Evolutionary conservation across 257 asterid species (phyloP).

Genomic region (Gynochthodes officinalis): DNA sequence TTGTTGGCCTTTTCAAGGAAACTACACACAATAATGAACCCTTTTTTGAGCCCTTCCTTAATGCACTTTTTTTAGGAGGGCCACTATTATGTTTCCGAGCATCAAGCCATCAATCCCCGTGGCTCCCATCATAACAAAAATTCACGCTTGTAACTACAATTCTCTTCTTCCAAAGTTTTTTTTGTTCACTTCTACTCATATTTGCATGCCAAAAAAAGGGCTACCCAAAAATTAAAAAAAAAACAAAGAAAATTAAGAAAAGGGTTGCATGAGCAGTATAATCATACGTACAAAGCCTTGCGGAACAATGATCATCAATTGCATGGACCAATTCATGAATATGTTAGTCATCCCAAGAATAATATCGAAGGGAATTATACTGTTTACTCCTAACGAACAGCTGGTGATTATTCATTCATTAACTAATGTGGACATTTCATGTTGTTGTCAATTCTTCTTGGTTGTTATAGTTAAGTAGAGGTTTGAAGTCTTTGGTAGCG

Average conservation of each 20-base stretch:
- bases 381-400: slow-evolving; percentile 2
- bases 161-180: slow-evolving; percentile 29
- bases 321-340: slow-evolving; percentile 32
- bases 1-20: slow-evolving; percentile 8
- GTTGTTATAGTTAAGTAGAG: not conserved
- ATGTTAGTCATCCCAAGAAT: not conserved
- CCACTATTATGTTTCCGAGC: slow-evolving; percentile 31
- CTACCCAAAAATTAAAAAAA: too few species aligned
- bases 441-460: not conserved
- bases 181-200: too few species aligned
- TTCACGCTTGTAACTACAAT: slow-evolving; percentile 50
- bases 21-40: not conserved
- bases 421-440: slow-evolving; percentile 1
- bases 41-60: slow-evolving; percentile 24
- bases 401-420: not conserved
- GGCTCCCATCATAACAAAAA: slow-evolving; percentile 48
- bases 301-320: slow-evolving; percentile 20
- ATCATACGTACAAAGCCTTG: slow-evolving; percentile 19
- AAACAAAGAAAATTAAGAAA: too few species aligned
- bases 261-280: too few species aligned
- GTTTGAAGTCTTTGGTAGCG: not conserved
- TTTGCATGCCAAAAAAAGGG: slow-evolving; percentile 26
- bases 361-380: not conserved
- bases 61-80: slow-evolving; percentile 27
- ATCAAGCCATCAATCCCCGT: slow-evolving; percentile 29